phyloP scores from a whole-genome alignment of 1,139 yeast species.

The Zygoascus meyerae region DNA sequence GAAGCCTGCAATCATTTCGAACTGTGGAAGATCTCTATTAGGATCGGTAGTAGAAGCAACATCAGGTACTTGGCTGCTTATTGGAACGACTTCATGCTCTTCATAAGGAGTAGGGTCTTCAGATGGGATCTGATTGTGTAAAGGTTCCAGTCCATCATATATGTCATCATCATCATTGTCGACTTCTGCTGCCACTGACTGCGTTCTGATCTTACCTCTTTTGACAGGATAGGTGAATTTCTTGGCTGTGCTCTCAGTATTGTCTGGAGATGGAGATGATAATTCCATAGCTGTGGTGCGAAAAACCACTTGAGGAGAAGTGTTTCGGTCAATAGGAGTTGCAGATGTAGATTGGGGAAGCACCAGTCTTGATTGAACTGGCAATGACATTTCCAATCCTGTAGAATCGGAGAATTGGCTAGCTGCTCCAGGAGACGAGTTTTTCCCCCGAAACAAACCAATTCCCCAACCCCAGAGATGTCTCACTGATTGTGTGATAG shows the following conservation, averaged over 20 bases:
- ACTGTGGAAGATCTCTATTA: constrained; percentile 14
- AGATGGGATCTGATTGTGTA: background rate
- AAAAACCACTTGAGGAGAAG: constrained; percentile 3
- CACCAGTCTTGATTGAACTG: background rate
- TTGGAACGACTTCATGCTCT: background rate
- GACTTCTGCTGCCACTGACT: background rate
- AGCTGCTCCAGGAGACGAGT: background rate
- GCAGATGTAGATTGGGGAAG: background rate
- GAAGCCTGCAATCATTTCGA: constrained; percentile 26
- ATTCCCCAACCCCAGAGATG: constrained; percentile 1
- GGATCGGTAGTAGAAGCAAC: background rate
- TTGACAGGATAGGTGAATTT: constrained; percentile 9
- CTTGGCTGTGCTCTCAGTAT: background rate
- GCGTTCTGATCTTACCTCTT: constrained; percentile 1
- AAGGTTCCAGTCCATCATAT: constrained; percentile 5
- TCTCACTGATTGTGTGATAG: background rate
- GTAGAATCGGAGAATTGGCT: constrained; percentile 3
- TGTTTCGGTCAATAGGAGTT: background rate
- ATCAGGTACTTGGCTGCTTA: background rate
- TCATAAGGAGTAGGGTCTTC: background rate
- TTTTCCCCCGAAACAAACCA: background rate
- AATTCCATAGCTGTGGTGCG: constrained; percentile 5
- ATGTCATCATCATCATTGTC: constrained; percentile 14
- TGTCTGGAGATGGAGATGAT: constrained; percentile 5
- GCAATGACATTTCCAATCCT: background rate